These are phyloP conservation scores for Cenchrus purpureus DNA, from an alignment of 176 grass and related monocot species.

Conservation along the genomic window DNA sequence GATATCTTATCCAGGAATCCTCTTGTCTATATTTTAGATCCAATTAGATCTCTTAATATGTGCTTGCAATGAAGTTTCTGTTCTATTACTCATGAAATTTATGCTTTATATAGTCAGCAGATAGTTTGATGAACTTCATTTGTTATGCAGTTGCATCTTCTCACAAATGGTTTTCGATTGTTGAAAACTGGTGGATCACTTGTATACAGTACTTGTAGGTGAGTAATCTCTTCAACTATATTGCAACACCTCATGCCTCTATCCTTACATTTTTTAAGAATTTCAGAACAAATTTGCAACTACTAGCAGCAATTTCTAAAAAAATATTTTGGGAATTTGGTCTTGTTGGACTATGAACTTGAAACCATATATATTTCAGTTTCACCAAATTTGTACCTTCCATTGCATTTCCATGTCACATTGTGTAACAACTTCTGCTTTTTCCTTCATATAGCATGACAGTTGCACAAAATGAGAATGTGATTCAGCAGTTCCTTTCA, in stretches of 20 bases:
- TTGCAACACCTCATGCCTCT: neutral
- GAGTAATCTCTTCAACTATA: conserved; percentile 45
- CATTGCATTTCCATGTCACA: conserved; percentile 12
- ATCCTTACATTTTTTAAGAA: neutral
- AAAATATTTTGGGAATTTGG: neutral
- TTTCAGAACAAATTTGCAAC: neutral
- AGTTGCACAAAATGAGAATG: conserved; percentile 83
- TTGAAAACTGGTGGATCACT: conserved; percentile 84
- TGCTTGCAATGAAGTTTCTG: conserved; percentile 10
- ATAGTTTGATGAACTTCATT: conserved; percentile 29
- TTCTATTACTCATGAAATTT: conserved; percentile 19
- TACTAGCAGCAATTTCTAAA: neutral
- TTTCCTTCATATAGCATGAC: conserved; percentile 76
- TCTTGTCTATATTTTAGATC: conserved; percentile 29
- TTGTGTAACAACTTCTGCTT: conserved; percentile 14
- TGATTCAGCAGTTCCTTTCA: conserved; percentile 82
- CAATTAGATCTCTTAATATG: neutral
- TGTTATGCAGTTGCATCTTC: conserved; percentile 64
- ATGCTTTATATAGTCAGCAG: neutral
- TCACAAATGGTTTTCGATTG: conserved; percentile 90
- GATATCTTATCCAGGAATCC: neutral
- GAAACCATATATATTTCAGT: neutral
- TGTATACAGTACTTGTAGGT: conserved; percentile 96
- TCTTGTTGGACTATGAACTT: neutral
- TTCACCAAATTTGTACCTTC: neutral